phyloP scores from a whole-genome alignment of 345 rosid species.

The Lepidium sativum region DNA sequence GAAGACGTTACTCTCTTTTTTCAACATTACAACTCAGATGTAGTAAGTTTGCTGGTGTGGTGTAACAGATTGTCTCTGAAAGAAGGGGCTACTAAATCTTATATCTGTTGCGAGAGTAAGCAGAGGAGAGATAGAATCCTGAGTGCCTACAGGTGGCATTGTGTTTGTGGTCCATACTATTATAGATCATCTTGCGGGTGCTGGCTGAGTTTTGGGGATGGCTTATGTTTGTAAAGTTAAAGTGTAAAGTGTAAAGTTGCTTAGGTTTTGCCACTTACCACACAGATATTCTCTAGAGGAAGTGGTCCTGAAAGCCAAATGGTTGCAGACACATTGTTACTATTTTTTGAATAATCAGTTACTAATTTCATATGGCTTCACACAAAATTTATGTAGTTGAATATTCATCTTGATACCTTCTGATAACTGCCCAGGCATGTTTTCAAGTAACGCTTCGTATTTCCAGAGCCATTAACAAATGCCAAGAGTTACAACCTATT shows the following conservation, averaged over 20 bases:
- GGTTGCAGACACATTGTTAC: neutral
- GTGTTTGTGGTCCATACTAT: conserved; percentile 34
- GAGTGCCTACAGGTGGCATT: conserved; percentile 27
- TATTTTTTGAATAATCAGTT: conserved; percentile 2
- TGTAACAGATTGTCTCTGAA: conserved; percentile 26
- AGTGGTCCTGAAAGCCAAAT: conserved; percentile 1
- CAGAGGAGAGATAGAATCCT: conserved; percentile 31
- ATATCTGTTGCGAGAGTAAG: conserved; percentile 15
- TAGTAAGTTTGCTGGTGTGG: neutral
- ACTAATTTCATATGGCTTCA: conserved; percentile 6
- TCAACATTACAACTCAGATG: conserved; percentile 37
- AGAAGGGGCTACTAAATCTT: conserved; percentile 16
- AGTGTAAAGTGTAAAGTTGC: conserved; percentile 10
- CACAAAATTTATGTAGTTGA: neutral
- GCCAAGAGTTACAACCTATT: neutral
- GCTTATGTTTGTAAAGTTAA: conserved; percentile 1
- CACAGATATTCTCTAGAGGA: neutral
- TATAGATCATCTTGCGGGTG: conserved; percentile 42
- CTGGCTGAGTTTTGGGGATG: conserved; percentile 29
- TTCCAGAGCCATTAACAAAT: neutral
- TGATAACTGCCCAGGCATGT: neutral
- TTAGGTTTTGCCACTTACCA: conserved; percentile 4
- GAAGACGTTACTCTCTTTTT: conserved; percentile 30
- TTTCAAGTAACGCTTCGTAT: neutral
- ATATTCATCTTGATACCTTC: neutral